These are phyloP conservation scores for Veloboletus limbatus DNA, from an alignment of 1,284 basidiomycete species.

Conservation along the genomic window DNA sequence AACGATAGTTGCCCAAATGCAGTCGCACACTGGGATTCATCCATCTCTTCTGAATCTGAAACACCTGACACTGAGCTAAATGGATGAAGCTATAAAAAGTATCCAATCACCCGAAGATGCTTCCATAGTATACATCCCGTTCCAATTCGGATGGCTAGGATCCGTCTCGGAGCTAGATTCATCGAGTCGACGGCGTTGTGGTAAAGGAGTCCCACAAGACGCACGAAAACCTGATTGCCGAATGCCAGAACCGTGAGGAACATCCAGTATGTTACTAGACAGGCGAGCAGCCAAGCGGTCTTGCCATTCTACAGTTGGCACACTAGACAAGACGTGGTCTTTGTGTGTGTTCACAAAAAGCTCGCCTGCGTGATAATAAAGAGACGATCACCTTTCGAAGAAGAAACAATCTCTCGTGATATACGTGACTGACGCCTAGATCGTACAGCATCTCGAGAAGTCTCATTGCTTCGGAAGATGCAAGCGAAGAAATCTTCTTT, in stretches of 20 bases:
- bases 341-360: slow-evolving; percentile 11
- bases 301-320: slow-evolving; percentile 76
- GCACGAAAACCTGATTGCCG: slow-evolving; percentile 16
- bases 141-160: slow-evolving; percentile 41
- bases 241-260: slow-evolving; percentile 17
- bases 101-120: slow-evolving; percentile 30
- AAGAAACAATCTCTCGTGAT: slow-evolving; percentile 74
- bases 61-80: slow-evolving; percentile 2
- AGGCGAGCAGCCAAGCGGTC: slow-evolving; percentile 61
- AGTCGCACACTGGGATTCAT: slow-evolving; percentile 28
- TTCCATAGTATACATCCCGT: slow-evolving; percentile 55
- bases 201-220: slow-evolving; percentile 32
- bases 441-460: slow-evolving; percentile 54
- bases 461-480: slow-evolving; percentile 59
- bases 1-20: slow-evolving; percentile 76
- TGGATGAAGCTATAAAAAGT: neutral
- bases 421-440: slow-evolving; percentile 72
- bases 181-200: slow-evolving; percentile 44
- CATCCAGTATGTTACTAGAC: slow-evolving; percentile 32
- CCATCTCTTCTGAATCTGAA: slow-evolving; percentile 25
- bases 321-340: slow-evolving; percentile 60
- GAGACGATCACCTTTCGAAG: slow-evolving; percentile 47
- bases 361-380: slow-evolving; percentile 3
- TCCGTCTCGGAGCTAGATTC: slow-evolving; percentile 14
- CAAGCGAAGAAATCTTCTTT: slow-evolving; percentile 73